These are phyloP conservation scores for Trichoderma atrobrunneum DNA, from an alignment of 2,329 filamentous ascomycete species.

Conservation along the genomic window DNA sequence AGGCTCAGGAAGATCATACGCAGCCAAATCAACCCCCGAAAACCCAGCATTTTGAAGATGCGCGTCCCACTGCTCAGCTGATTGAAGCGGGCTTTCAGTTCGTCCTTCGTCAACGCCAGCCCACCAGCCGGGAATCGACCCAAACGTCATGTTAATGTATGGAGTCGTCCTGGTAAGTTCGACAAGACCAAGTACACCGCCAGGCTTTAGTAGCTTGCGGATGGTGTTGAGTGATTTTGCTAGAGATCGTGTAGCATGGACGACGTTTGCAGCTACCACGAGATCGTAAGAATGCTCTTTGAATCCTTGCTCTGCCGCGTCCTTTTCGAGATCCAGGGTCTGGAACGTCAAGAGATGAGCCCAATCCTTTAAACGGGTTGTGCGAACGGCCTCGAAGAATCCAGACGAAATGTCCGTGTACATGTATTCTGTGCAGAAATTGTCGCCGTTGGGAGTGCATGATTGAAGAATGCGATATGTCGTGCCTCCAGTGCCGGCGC, in stretches of 20 bases:
- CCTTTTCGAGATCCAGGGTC: constrained; percentile 35
- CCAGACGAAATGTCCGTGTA: constrained; percentile 41
- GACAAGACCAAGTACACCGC: constrained; percentile 32
- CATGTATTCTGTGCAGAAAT: constrained; percentile 27
- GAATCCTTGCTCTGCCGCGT: constrained; percentile 30
- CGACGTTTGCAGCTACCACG: constrained; percentile 32
- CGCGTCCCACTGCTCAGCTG: neutral
- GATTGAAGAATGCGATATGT: constrained; percentile 28
- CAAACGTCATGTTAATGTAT: constrained; percentile 9
- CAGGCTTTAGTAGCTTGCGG: constrained; percentile 29
- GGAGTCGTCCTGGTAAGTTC: constrained; percentile 24
- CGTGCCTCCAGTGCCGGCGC: constrained; percentile 35
- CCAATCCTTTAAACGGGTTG: constrained; percentile 26
- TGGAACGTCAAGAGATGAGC: constrained; percentile 32
- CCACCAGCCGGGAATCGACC: constrained; percentile 7
- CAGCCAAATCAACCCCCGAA: constrained; percentile 2
- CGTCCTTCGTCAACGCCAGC: neutral
- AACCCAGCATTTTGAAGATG: neutral
- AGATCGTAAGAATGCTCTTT: constrained; percentile 28
- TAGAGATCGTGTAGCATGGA: constrained; percentile 32
- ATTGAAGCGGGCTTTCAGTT: neutral
- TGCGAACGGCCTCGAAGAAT: constrained; percentile 35
- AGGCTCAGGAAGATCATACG: constrained; percentile 5
- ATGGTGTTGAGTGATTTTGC: constrained; percentile 28
- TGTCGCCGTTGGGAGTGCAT: neutral